Base-by-base conservation (phyloP, 2,329 filamentous ascomycete genomes). In the Aspergillus novofumigatus region DNA sequence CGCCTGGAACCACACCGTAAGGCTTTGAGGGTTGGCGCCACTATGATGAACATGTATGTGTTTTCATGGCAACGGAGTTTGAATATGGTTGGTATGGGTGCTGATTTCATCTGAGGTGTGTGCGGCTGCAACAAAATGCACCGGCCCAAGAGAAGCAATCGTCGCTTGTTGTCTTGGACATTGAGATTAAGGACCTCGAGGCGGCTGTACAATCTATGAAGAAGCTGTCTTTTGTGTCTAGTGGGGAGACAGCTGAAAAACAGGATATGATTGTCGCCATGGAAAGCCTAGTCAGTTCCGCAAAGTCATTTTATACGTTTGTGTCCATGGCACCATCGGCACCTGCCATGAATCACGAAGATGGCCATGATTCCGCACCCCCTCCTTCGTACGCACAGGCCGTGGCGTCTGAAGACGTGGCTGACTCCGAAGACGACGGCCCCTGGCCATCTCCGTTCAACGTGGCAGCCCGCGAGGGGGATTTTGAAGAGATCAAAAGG, bases 21-120 rank as follows among this genome's bases (percentile, higher is more conserved):
- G 20, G 14, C 52, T 1, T 6, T 54, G 45, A 54, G 45, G 25
- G 32, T 42, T 21, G 52, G 35, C 10, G 29, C 52, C 8, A 41
- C 14, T 28, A 38, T 54, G 32, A 54, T 50, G 45, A 54, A 9
- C 14, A 54, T 42, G 52, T 50, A 45, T 28, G 45, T 54, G 32
- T 35, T 11, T 20, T 17, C 11, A 17, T 10, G 4, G 9, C n/a
- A 21, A 21, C 1, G 14, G 14, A 17, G 11, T 14, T 14, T 3
- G 14, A 35, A 3, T 17, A 6, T 35, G 4, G 32, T 38, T 17
- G 32, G 20, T 10, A 21, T 44, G 20, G 41, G 14, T 1, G 8
- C n/a, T 44, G 41, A 23, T 23, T 11, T 44, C 3, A 21, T 44
- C 2, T 7, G 21, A 44, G 41, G 8, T 50, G 23, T 11, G 26